Conservation (phyloP, 345 rosid species). For the Eucalyptus cladocalyx region DNA sequence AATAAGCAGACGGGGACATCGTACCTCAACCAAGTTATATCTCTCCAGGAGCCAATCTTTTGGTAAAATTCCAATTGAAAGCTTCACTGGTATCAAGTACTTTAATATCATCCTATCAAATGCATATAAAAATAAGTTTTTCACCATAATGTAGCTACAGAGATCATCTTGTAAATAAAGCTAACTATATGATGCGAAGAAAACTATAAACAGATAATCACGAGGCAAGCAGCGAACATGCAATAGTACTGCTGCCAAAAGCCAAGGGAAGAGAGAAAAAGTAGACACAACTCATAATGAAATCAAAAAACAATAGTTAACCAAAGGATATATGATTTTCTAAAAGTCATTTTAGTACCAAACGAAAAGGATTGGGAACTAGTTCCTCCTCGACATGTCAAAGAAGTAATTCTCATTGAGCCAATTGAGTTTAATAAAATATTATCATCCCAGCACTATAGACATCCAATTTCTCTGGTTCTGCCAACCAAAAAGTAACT, state of each 20-base stretch:
- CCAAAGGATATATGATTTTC: background rate
- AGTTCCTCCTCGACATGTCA: background rate
- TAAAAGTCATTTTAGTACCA: background rate
- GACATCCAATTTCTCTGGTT: background rate
- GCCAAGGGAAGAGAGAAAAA: background rate
- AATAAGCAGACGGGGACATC: background rate
- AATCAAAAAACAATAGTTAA: background rate
- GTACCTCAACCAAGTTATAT: slow-evolving; percentile 73
- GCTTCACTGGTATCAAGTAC: slow-evolving; percentile 92
- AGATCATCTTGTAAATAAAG: background rate
- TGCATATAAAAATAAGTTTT: background rate
- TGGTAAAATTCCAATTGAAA: slow-evolving; percentile 81
- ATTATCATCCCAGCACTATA: background rate
- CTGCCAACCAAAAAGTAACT: background rate
- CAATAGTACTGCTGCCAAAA: background rate
- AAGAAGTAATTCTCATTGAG: background rate
- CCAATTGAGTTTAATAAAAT: background rate
- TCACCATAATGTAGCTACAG: background rate
- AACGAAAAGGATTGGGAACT: background rate
- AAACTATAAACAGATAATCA: background rate
- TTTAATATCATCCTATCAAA: slow-evolving; percentile 81
- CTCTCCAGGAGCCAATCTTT: slow-evolving; percentile 47
- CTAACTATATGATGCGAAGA: background rate
- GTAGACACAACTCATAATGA: background rate
- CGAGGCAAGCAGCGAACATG: background rate